Evolutionary conservation across 2,329 filamentous ascomycete species (phyloP).

Genomic region (Trichoderma guizhouense): DNA sequence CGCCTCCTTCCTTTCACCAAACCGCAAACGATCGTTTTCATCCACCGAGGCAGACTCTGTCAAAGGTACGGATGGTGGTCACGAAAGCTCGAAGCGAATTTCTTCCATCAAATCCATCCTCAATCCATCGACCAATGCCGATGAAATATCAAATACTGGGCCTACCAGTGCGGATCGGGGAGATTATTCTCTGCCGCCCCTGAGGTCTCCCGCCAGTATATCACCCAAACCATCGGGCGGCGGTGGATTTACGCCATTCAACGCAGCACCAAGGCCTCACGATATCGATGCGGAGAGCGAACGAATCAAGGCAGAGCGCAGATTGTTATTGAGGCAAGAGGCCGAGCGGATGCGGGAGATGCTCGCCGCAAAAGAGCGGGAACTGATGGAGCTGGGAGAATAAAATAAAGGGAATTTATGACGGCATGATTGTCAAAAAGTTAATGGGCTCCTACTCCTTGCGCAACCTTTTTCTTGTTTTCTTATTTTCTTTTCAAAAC

Average conservation of each 20-base stretch:
- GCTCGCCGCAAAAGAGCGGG: slow-evolving; percentile 69
- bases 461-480: neutral
- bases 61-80: slow-evolving; percentile 35
- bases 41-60: slow-evolving; percentile 52
- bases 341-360: slow-evolving; percentile 72
- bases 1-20: slow-evolving; percentile 56
- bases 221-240: slow-evolving; percentile 38
- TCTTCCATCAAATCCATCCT: slow-evolving; percentile 75
- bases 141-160: slow-evolving; percentile 23
- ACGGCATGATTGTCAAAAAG: slow-evolving; percentile 24
- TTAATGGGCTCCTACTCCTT: slow-evolving; percentile 24
- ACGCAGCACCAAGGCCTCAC: slow-evolving; percentile 26
- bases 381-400: slow-evolving; percentile 47
- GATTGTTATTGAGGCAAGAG: slow-evolving; percentile 66
- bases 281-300: slow-evolving; percentile 42
- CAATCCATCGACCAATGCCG: slow-evolving; percentile 50
- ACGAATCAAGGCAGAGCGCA: slow-evolving; percentile 56
- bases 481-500: neutral
- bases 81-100: slow-evolving; percentile 57
- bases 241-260: slow-evolving; percentile 36
- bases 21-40: slow-evolving; percentile 67
- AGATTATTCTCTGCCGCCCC: slow-evolving; percentile 41
- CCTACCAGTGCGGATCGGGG: slow-evolving; percentile 35
- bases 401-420: slow-evolving; percentile 13
- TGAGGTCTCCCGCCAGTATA: slow-evolving; percentile 43